Evolutionary conservation across 768 basidiomycete genomes (phyloP), one percentile per base, ranked within the genome.

Genomic region (Macrolepiota albuminosa): DNA sequence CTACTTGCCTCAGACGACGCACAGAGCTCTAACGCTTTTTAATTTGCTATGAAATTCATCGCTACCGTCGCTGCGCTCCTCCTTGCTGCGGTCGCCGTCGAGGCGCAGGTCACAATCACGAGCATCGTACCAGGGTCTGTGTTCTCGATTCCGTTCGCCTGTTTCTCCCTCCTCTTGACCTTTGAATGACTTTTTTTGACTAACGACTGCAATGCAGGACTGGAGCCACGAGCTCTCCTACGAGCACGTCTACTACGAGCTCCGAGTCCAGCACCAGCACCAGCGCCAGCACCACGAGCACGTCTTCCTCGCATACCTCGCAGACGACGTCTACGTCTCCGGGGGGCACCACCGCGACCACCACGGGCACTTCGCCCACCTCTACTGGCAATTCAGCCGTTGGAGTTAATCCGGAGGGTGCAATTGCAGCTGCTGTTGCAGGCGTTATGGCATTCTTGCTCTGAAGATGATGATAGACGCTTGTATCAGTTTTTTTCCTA

Each of bases 381-480:
- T 7, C 51, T 18, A 54, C 57, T 13, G 21, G 40, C 2, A 64
- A 64, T 21, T 55, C 61, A 4, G 61, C 61, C 4, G 8, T 53
- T 3, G 61, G 58, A n/a, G 14, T 60, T 21, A 64, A 54, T 11
- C 58, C 54, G 8, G 64, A 64, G 52, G 64, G 64, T n/a, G 59
- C 59, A 1, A 16, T 60, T 7, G 40, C 62, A 21, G 61, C 58
- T 11, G 62, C 64, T 3, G 52, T 65, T 18, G 64, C 64, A 11
- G 64, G 64, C 6, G 39, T 65, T 18, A 63, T 65, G 61, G 64
- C 61, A 16, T 61, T 65, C 42, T 49, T 54, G 26, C 53, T 55
- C 26, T 60, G 31, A 57, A 40, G 16, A 24, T 26, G 13, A 39
- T 24, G 40, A 18, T 26, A 14, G 39, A 54, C 10, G 26, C 29